phyloP scores from a whole-genome alignment of 495 filamentous ascomycete species.

The Glutinoglossum americanum region DNA sequence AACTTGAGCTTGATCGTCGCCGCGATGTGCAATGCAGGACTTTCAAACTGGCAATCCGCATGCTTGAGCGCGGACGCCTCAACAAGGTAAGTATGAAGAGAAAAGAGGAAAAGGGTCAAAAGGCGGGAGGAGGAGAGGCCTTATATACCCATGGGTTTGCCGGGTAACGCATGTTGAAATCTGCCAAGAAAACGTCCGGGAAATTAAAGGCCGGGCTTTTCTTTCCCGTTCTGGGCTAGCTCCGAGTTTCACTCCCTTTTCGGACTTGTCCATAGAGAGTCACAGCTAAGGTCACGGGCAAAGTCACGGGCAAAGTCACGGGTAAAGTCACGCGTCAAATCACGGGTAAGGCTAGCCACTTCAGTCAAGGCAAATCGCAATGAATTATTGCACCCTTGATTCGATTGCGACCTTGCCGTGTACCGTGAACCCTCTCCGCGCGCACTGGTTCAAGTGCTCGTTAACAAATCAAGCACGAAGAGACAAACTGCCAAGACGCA shows the following conservation, averaged over 20 bases:
- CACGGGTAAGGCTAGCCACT: neutral
- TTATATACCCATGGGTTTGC: slow-evolving; percentile 5
- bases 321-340: neutral
- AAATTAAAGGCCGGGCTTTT: neutral
- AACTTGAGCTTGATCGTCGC: slow-evolving; percentile 10
- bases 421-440: too few species aligned
- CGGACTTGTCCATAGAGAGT: neutral
- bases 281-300: neutral
- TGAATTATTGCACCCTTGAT: neutral
- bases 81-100: slow-evolving; percentile 11
- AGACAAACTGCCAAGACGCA: neutral
- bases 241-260: neutral
- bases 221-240: neutral
- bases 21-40: slow-evolving; percentile 18
- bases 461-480: neutral
- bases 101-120: slow-evolving; percentile 1
- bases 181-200: neutral
- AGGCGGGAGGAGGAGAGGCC: slow-evolving; percentile 1
- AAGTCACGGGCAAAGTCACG: neutral
- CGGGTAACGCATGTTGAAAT: neutral
- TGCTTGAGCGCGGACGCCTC: slow-evolving; percentile 8
- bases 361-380: neutral
- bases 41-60: slow-evolving; percentile 7
- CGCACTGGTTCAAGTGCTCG: too few species aligned
- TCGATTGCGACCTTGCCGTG: too few species aligned